Conservation (phyloP, 768 basidiomycete genomes). For the Royoungia palumana region DNA sequence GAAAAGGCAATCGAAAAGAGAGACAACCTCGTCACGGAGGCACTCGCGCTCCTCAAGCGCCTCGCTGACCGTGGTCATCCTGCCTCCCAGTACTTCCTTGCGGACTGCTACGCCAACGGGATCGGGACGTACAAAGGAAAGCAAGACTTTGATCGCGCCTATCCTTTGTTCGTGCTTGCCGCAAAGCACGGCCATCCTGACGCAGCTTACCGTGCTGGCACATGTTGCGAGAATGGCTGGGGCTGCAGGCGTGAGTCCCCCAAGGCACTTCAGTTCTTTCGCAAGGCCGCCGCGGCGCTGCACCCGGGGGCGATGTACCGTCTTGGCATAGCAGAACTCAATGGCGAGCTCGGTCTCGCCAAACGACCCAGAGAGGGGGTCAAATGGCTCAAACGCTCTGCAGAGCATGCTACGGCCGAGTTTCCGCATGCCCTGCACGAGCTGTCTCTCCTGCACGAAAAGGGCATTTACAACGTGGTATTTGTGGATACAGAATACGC, state of each 20-base stretch:
- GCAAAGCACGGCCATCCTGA: slow-evolving; percentile 98
- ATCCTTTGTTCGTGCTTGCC: slow-evolving; percentile 91
- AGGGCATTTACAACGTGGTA: slow-evolving; percentile 97
- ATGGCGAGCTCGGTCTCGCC: slow-evolving; percentile 85
- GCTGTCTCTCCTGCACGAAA: slow-evolving; percentile 87
- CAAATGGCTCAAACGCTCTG: slow-evolving; percentile 97
- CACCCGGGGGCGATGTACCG: slow-evolving; percentile 98
- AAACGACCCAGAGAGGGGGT: slow-evolving; percentile 94
- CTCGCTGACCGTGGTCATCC: slow-evolving; percentile 94
- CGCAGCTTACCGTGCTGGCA: slow-evolving; percentile 91
- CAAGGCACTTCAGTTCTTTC: slow-evolving; percentile 90
- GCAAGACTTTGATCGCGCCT: slow-evolving; percentile 97
- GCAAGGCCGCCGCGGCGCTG: slow-evolving; percentile 86
- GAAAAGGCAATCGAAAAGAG: slow-evolving; percentile 78
- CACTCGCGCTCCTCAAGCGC: slow-evolving; percentile 79
- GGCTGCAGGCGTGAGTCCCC: slow-evolving; percentile 89
- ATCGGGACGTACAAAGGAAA: slow-evolving; percentile 85
- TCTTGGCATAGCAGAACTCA: slow-evolving; percentile 92
- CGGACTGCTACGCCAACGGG: slow-evolving; percentile 98
- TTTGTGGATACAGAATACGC: slow-evolving; percentile 97
- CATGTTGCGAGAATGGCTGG: slow-evolving; percentile 99
- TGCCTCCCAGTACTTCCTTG: slow-evolving; percentile 94
- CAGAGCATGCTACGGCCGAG: slow-evolving; percentile 90
- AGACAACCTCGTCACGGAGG: slow-evolving; percentile 88
- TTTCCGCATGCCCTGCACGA: slow-evolving; percentile 97